Base-by-base conservation (phyloP, 106 monocot species). In the Dendrobium nobile region DNA sequence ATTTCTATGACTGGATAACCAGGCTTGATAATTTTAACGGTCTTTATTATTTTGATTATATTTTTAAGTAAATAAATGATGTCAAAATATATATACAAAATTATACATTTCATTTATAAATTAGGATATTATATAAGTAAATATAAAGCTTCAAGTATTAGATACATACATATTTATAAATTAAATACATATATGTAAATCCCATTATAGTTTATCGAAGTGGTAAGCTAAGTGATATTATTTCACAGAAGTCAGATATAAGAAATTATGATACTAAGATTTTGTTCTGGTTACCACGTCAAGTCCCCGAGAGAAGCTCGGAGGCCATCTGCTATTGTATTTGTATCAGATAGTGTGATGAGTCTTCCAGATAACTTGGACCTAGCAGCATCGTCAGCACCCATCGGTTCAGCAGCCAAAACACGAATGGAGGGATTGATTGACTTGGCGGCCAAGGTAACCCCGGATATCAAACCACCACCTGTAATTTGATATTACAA, bases 311-410 rank as follows among this genome's bases (percentile, higher is more conserved):
- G 97, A 85, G 75, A 92, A 90, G 97, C 94, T 79, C 94, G 82
- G 47, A 98, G 89, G 1, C 97, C 94, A 87, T 98, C 97, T 74
- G 97, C 97, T 24, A 98, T 87, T n/a, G 97, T 98, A 80, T 94
- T 85, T 68, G 86, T 87, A 70, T 92, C 76, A 31, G 85, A 75
- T 59, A 90, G 83, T 19, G 40, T 91, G 4, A 98, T 41, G 56
- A 98, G 87, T 76, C 75, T 91, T 84, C 92, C 94, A 47, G 89
- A 86, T 43, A 42, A 73, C 84, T 98, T 98, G 31, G 97, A 98
- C 78, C 80, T 87, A 64, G 91, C 87, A 85, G 91, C 90, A 89
- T 98, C 97, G 85, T 98, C 89, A 78, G 97, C 97, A 47, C 97
- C 97, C 75, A 54, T 88, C 47, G 97, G 97, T 79, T 98, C 97